Conservation (phyloP, 352 stramenopile genomes). For the Aphanomyces astaci region DNA sequence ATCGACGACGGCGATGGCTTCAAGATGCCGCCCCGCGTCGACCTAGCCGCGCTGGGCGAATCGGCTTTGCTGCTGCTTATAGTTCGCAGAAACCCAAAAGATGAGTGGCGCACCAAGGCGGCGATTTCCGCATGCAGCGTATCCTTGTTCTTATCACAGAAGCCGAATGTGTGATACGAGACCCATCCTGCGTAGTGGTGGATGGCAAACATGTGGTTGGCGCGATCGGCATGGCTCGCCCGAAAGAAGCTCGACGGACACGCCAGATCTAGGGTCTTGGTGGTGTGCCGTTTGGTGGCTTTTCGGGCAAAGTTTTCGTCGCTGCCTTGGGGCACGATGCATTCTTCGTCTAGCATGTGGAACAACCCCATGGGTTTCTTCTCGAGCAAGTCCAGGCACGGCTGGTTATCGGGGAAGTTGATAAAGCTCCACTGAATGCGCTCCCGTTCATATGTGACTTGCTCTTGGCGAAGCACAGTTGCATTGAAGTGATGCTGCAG, state of each 20-base stretch:
- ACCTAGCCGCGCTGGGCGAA: too few species aligned
- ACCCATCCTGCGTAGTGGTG: slow-evolving; percentile 92
- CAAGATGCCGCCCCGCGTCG: slow-evolving; percentile 29
- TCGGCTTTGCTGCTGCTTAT: too few species aligned
- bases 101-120: slow-evolving; percentile 59
- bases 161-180: slow-evolving; percentile 89
- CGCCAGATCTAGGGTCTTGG: slow-evolving; percentile 29
- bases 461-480: slow-evolving; percentile 79
- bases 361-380: slow-evolving; percentile 77
- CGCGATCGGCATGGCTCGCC: slow-evolving; percentile 65
- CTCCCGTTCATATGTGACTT: slow-evolving; percentile 83
- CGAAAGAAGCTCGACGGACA: slow-evolving; percentile 39
- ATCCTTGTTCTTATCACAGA: slow-evolving; percentile 96
- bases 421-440: slow-evolving; percentile 85
- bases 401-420: slow-evolving; percentile 84
- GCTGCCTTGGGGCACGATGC: slow-evolving; percentile 81
- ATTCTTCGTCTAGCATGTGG: slow-evolving; percentile 83
- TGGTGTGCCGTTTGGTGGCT: slow-evolving; percentile 58
- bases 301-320: slow-evolving; percentile 83
- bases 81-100: slow-evolving; percentile 58
- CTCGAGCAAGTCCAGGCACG: slow-evolving; percentile 87
- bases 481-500: slow-evolving; percentile 90
- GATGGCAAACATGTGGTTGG: slow-evolving; percentile 72
- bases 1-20: slow-evolving; percentile 34
- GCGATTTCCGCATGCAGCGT: slow-evolving; percentile 80